These are phyloP conservation scores for Medicago lupulina DNA, from an alignment of 306 rosid species.

Conservation along the genomic window DNA sequence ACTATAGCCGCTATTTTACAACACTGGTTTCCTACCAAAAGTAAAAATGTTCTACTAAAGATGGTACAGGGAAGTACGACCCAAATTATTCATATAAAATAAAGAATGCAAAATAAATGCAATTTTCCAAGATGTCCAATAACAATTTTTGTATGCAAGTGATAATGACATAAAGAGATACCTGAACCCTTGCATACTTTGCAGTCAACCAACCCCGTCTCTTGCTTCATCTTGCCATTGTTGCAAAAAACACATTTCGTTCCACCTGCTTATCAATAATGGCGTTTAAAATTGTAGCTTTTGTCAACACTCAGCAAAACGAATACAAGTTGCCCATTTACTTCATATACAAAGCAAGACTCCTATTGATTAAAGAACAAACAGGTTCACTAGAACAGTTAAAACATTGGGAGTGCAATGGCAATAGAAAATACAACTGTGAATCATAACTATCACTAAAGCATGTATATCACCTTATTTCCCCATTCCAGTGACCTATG, in stretches of 20 bases:
- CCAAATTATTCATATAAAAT: not conserved
- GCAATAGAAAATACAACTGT: not conserved
- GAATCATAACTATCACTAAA: slow-evolving; percentile 5
- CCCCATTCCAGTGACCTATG: slow-evolving; percentile 10
- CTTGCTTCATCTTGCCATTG: slow-evolving; percentile 89
- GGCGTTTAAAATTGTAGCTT: slow-evolving; percentile 21
- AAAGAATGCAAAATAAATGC: slow-evolving; percentile 19
- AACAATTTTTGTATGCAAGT: not conserved
- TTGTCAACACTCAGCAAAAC: slow-evolving; percentile 14
- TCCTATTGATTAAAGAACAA: not conserved
- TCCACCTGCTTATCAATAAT: slow-evolving; percentile 70
- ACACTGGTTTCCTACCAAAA: slow-evolving; percentile 7
- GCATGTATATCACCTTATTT: slow-evolving; percentile 17
- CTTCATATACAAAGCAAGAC: not conserved
- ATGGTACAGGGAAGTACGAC: too few species aligned
- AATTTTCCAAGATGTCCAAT: slow-evolving; percentile 6
- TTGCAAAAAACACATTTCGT: slow-evolving; percentile 88
- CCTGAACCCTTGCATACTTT: slow-evolving; percentile 99
- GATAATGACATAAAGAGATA: slow-evolving; percentile 46
- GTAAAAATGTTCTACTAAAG: not conserved
- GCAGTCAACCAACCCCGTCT: slow-evolving; percentile 72
- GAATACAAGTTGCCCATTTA: slow-evolving; percentile 1
- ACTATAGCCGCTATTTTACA: too few species aligned
- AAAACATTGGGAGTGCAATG: slow-evolving; percentile 4
- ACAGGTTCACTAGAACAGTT: not conserved